A percentile compares a stretch with the other conserved stretches of the same genome.
These are phyloP conservation scores for Calonectria pteridis DNA, from an alignment of 2,329 filamentous ascomycete species.

Conservation along the genomic window DNA sequence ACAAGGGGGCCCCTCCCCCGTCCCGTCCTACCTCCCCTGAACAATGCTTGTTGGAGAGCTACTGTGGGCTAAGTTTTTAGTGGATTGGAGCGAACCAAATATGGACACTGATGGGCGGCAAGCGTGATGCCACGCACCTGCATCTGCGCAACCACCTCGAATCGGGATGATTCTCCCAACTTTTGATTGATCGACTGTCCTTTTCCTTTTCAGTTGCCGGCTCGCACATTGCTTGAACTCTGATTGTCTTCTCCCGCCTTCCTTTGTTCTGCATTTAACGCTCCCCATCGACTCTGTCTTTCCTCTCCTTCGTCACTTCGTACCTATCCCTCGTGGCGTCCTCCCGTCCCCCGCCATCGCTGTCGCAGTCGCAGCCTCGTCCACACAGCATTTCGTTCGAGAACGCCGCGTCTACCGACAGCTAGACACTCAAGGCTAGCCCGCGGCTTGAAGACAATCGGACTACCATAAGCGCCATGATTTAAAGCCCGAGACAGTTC, in stretches of 20 bases:
- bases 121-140: constrained; percentile 24
- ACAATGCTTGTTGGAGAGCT: constrained; percentile 1
- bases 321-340: background rate
- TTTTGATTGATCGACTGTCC: background rate
- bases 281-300: background rate
- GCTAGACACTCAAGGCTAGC: background rate
- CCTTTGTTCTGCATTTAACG: background rate
- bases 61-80: constrained; percentile 13
- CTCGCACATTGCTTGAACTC: constrained; percentile 10
- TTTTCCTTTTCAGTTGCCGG: constrained; percentile 3
- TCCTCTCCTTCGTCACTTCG: constrained; percentile 4
- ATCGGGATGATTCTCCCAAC: constrained; percentile 16
- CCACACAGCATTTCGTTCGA: constrained; percentile 9
- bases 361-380: background rate
- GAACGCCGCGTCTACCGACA: background rate
- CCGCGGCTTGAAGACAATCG: background rate
- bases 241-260: background rate
- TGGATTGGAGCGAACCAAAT: constrained; percentile 15
- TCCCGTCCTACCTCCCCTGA: constrained; percentile 17
- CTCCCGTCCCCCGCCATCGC: background rate
- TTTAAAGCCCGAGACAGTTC: constrained; percentile 3
- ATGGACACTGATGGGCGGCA: constrained; percentile 21
- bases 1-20: constrained; percentile 13
- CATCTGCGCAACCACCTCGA: constrained; percentile 16
- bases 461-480: constrained; percentile 3